A percentile compares a stretch with the other conserved stretches of the same genome.
Conservation (phyloP, 2,329 filamentous ascomycete species). For the Fusarium sp. region DNA sequence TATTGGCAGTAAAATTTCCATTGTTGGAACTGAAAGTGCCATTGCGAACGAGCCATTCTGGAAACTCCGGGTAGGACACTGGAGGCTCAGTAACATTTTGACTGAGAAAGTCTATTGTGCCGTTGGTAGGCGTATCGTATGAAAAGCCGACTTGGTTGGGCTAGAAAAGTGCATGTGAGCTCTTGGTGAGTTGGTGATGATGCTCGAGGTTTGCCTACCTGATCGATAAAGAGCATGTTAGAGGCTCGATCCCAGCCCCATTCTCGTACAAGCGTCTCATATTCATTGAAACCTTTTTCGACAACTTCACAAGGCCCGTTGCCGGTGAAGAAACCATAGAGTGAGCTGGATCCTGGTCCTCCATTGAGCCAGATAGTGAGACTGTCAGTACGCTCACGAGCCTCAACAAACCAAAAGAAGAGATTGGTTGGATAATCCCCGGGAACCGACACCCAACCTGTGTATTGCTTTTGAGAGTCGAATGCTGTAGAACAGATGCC, state of each 20-base stretch:
- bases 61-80: conserved; percentile 24
- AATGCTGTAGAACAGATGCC: conserved; percentile 74
- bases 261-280: conserved; percentile 65
- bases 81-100: conserved; percentile 47
- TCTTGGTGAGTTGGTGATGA: background rate
- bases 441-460: conserved; percentile 73
- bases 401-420: conserved; percentile 62
- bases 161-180: conserved; percentile 50
- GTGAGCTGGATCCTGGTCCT: conserved; percentile 71
- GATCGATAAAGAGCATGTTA: conserved; percentile 66
- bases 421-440: conserved; percentile 62
- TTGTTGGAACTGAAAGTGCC: conserved; percentile 72
- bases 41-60: conserved; percentile 58
- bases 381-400: conserved; percentile 53
- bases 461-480: conserved; percentile 72
- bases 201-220: conserved; percentile 49
- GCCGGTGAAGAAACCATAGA: conserved; percentile 71
- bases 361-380: conserved; percentile 73
- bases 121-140: conserved; percentile 70
- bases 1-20: conserved; percentile 59
- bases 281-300: conserved; percentile 56
- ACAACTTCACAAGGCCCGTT: conserved; percentile 64
- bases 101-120: conserved; percentile 61
- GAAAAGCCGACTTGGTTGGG: conserved; percentile 77
- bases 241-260: conserved; percentile 72